These are phyloP conservation scores for Paramecium octaurelia DNA, from an alignment of 73 alveolate genomes.

Conservation along the genomic window DNA sequence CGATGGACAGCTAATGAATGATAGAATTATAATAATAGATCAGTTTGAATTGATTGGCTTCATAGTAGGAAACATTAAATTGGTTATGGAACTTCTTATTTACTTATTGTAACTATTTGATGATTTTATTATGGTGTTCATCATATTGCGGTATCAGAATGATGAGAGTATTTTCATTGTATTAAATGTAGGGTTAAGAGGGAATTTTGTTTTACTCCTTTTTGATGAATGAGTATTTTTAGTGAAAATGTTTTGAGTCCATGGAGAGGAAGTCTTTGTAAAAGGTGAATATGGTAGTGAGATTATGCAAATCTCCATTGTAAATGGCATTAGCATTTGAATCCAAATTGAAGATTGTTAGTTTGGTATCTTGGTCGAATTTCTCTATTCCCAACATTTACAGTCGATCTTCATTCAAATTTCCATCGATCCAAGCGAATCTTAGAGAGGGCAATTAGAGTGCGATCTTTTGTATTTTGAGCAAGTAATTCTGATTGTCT, in stretches of 20 bases:
- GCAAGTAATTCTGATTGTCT: not conserved
- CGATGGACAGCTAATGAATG: not conserved
- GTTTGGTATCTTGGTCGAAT: not conserved
- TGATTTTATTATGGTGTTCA: not conserved
- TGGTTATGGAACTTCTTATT: not conserved
- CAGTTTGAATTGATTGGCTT: not conserved
- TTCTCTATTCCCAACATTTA: conserved; percentile 38
- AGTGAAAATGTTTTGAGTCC: not conserved
- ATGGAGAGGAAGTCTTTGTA: not conserved
- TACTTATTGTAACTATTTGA: not conserved
- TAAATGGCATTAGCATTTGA: not conserved
- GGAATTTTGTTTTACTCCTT: not conserved
- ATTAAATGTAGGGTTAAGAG: not conserved
- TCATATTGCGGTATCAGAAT: not conserved
- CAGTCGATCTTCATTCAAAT: conserved; percentile 15
- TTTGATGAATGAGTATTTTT: not conserved
- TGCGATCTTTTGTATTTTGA: not conserved
- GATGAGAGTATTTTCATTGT: not conserved
- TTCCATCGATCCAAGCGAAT: conserved; percentile 39
- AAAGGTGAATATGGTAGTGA: not conserved
- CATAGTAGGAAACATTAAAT: not conserved
- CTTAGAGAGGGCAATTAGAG: not conserved
- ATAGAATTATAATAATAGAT: not conserved
- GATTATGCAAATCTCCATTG: not conserved
- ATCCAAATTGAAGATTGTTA: not conserved